Evolutionary conservation across 768 basidiomycete species (phyloP).

Genomic region (Tricholoma furcatifolium): DNA sequence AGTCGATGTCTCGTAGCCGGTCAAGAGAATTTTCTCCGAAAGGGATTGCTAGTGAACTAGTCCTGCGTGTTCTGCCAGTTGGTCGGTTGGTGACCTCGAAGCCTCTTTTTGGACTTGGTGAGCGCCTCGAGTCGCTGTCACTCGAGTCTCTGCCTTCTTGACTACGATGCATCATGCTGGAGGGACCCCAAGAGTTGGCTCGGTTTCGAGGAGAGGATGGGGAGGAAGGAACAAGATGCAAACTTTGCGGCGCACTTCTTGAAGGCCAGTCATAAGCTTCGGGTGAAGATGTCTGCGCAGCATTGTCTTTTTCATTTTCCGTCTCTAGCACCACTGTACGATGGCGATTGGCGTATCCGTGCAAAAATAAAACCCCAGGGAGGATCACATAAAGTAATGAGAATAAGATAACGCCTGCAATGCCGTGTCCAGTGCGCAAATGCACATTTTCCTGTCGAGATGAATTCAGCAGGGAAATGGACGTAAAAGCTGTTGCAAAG

Average conservation of each 20-base stretch:
- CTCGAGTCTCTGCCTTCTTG: conserved; percentile 44
- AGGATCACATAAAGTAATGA: conserved; percentile 54
- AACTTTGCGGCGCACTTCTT: conserved; percentile 34
- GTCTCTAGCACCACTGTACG: conserved; percentile 7
- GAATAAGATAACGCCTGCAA: conserved; percentile 65
- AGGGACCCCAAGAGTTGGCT: conserved; percentile 51
- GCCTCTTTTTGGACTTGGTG: conserved; percentile 35
- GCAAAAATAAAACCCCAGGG: conserved; percentile 40
- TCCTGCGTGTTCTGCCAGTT: conserved; percentile 29
- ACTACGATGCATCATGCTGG: conserved; percentile 37
- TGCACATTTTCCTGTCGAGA: conserved; percentile 24
- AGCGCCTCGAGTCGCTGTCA: conserved; percentile 44
- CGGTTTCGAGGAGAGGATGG: conserved; percentile 42
- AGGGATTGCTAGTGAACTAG: conserved; percentile 27
- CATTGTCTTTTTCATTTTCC: conserved; percentile 13
- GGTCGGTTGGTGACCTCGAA: conserved; percentile 58
- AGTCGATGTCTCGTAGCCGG: conserved; percentile 68
- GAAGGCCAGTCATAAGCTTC: conserved; percentile 30
- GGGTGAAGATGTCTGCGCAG: conserved; percentile 20
- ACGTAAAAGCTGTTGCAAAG: conserved; percentile 61
- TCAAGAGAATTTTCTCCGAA: conserved; percentile 13
- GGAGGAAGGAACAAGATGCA: conserved; percentile 36
- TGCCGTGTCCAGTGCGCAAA: conserved; percentile 62
- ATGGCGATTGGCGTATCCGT: conserved; percentile 8
- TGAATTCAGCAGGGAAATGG: conserved; percentile 36